Conservation (phyloP, 1,284 basidiomycete species). For the Melampsora americana region DNA sequence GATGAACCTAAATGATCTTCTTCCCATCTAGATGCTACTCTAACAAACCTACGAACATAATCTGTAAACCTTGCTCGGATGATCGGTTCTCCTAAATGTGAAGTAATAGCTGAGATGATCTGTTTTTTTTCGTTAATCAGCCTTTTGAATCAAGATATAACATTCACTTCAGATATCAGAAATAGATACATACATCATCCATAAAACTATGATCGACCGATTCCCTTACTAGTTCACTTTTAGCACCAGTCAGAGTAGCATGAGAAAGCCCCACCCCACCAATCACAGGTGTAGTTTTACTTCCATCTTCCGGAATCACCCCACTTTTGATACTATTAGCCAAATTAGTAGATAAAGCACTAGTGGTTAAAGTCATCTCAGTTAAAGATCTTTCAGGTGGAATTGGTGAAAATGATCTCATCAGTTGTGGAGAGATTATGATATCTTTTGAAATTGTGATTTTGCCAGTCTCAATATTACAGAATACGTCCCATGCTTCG, state of each 20-base stretch:
- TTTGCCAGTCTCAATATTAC: constrained; percentile 79
- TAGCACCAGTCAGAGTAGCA: constrained; percentile 19
- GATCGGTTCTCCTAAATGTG: constrained; percentile 72
- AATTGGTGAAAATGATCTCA: constrained; percentile 24
- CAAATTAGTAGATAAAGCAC: background rate
- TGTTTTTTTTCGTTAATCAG: constrained; percentile 49
- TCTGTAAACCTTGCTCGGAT: constrained; percentile 75
- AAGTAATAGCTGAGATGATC: constrained; percentile 68
- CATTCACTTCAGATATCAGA: background rate
- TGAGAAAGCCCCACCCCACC: background rate
- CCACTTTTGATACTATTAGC: background rate
- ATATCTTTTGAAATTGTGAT: constrained; percentile 84
- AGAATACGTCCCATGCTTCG: constrained; percentile 76
- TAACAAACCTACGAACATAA: constrained; percentile 70
- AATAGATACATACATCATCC: constrained; percentile 69
- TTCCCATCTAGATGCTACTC: constrained; percentile 73
- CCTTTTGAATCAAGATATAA: background rate
- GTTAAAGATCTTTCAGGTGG: constrained; percentile 25
- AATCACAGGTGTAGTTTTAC: background rate
- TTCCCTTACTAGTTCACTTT: constrained; percentile 58
- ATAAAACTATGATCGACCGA: constrained; percentile 79
- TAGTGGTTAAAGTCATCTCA: constrained; percentile 23
- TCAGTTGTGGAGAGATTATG: background rate
- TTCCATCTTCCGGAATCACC: background rate
- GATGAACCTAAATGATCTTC: constrained; percentile 67